phyloP scores from a whole-genome alignment of 108 stramenopile genomes.

The Cyclotella baltica region DNA sequence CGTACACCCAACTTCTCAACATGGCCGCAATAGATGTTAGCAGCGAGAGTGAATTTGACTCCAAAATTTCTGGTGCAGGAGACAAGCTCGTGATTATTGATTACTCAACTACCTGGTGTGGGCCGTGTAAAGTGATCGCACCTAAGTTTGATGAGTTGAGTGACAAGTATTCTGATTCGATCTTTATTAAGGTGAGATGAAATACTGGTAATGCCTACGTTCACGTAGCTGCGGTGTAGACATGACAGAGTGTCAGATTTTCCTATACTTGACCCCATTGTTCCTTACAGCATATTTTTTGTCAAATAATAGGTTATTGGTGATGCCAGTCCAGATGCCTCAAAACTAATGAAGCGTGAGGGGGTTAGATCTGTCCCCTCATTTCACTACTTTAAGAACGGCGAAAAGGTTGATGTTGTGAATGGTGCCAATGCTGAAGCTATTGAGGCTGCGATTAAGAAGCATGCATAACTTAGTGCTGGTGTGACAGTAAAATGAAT shows the following conservation, averaged over 20 bases:
- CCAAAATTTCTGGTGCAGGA: constrained; percentile 64
- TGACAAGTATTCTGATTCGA: constrained; percentile 82
- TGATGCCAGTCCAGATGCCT: constrained; percentile 81
- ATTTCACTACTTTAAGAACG: constrained; percentile 89
- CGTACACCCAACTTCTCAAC: constrained; percentile 25
- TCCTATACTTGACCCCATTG: too few species aligned
- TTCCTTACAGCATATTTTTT: not conserved
- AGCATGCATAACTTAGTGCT: constrained; percentile 53
- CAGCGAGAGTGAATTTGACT: constrained; percentile 75
- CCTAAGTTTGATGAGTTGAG: constrained; percentile 89
- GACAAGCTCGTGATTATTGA: constrained; percentile 88
- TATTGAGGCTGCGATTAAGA: constrained; percentile 87
- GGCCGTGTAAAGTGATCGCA: constrained; percentile 94
- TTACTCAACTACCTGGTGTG: constrained; percentile 97
- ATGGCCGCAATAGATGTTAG: constrained; percentile 79
- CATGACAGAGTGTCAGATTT: too few species aligned
- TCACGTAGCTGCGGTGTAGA: not conserved
- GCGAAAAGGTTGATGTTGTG: constrained; percentile 89
- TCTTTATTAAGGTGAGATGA: constrained; percentile 80
- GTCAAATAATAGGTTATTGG: constrained; percentile 69
- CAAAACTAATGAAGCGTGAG: constrained; percentile 89
- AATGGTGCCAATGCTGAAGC: constrained; percentile 92
- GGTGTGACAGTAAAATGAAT: not conserved
- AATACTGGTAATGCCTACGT: not conserved
- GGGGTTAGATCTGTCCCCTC: constrained; percentile 90